Conservation (phyloP, 139 green algal genomes). For the Chlorella sp. region DNA sequence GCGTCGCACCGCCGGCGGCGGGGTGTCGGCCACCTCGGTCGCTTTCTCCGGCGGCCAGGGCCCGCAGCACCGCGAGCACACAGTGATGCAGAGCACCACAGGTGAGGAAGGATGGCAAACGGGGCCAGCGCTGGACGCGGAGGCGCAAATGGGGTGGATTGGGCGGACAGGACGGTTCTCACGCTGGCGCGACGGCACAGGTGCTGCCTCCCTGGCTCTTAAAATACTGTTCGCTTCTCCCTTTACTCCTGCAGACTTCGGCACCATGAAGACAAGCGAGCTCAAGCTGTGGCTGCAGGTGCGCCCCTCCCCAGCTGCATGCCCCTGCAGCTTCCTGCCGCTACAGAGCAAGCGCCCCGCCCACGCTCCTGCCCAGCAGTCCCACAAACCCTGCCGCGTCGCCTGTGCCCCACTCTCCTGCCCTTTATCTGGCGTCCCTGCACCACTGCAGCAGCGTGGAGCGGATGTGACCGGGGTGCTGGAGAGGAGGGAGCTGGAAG, state of each 20-base stretch:
- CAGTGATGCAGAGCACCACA: not conserved
- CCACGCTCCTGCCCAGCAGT: not conserved
- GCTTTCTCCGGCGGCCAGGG: conserved; percentile 1
- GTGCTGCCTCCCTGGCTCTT: not conserved
- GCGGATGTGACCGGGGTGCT: not conserved
- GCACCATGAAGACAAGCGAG: conserved; percentile 20
- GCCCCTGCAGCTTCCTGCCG: not conserved
- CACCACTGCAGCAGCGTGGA: not conserved
- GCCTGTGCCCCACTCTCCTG: not conserved
- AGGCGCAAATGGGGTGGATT: not conserved
- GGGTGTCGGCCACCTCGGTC: not conserved
- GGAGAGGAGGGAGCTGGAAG: not conserved
- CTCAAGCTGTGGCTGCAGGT: conserved; percentile 12
- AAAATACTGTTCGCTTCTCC: not conserved
- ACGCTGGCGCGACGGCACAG: no score
- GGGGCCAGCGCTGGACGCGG: not conserved
- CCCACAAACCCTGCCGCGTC: not conserved
- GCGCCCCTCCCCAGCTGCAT: not conserved
- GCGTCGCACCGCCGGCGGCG: not conserved
- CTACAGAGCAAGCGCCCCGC: not conserved
- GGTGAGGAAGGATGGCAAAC: not conserved
- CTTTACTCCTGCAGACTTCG: not conserved
- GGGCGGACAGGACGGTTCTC: no score
- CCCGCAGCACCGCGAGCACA: not conserved
- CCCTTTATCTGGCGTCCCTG: not conserved